phyloP scores from a whole-genome alignment of 1,139 yeast genomes.

The Casaregolazyma suthepensis region DNA sequence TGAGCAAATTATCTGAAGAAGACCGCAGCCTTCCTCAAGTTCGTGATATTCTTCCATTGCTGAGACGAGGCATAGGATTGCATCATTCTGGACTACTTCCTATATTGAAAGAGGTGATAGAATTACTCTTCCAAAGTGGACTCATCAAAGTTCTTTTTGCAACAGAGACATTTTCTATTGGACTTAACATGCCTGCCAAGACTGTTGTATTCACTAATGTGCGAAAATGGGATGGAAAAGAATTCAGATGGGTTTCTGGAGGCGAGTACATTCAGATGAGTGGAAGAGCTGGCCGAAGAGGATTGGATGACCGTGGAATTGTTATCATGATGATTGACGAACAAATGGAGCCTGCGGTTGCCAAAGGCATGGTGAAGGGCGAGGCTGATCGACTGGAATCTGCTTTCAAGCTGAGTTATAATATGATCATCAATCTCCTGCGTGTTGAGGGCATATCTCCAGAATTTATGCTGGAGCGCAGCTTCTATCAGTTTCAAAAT shows the following conservation, averaged over 20 bases:
- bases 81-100: constrained; percentile 97
- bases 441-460: constrained; percentile 98
- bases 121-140: constrained; percentile 95
- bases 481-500: constrained; percentile 93
- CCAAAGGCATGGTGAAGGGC: constrained; percentile 99
- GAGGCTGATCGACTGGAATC: constrained; percentile 95
- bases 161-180: constrained; percentile 97
- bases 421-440: constrained; percentile 92
- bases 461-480: constrained; percentile 90
- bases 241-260: constrained; percentile 97
- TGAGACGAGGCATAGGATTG: constrained; percentile 94
- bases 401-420: constrained; percentile 93
- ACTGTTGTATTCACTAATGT: constrained; percentile 97
- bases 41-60: constrained; percentile 77
- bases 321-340: constrained; percentile 99
- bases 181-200: constrained; percentile 96
- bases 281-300: constrained; percentile 99
- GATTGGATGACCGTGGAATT: constrained; percentile 97
- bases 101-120: constrained; percentile 92
- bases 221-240: constrained; percentile 96
- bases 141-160: constrained; percentile 90
- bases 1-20: constrained; percentile 76
- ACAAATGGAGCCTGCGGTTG: constrained; percentile 98
- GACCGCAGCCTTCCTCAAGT: constrained; percentile 94
- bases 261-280: constrained; percentile 99